phyloP scores from a whole-genome alignment of 331 rosid species.

The Telfairia occidentalis region DNA sequence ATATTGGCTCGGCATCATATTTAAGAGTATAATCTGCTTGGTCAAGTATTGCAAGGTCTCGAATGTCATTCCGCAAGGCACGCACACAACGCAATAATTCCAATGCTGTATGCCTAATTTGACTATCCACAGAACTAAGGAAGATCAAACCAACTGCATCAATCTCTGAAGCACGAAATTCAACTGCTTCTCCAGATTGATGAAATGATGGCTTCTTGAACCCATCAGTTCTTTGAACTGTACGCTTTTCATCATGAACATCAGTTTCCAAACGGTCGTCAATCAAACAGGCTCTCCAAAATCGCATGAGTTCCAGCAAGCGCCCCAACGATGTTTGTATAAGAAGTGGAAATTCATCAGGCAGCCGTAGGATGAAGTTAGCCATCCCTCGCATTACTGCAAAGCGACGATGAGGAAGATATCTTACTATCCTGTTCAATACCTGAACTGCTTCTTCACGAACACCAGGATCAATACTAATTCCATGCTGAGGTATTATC shows the following conservation, averaged over 20 bases:
- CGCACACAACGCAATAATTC: slow-evolving; percentile 96
- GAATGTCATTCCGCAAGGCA: slow-evolving; percentile 84
- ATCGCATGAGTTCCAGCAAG: slow-evolving; percentile 92
- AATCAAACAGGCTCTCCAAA: slow-evolving; percentile 92
- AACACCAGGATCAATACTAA: slow-evolving; percentile 99
- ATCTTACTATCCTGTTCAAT: slow-evolving; percentile 79
- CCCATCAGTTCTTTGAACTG: slow-evolving; percentile 46
- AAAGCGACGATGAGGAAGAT: slow-evolving; percentile 91
- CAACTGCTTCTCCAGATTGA: slow-evolving; percentile 60
- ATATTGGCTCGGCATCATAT: slow-evolving; percentile 90
- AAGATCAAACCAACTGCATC: slow-evolving; percentile 98
- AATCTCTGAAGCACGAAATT: slow-evolving; percentile 89
- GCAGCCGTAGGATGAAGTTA: slow-evolving; percentile 76
- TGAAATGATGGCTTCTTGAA: slow-evolving; percentile 67
- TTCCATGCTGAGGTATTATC: slow-evolving; percentile 99
- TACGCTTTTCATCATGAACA: slow-evolving; percentile 35
- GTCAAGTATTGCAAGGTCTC: slow-evolving; percentile 47
- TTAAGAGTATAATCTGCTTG: slow-evolving; percentile 54
- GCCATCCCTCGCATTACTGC: slow-evolving; percentile 98
- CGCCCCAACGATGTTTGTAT: slow-evolving; percentile 96
- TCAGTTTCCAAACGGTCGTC: slow-evolving; percentile 69
- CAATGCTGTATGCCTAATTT: slow-evolving; percentile 84
- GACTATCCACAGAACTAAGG: slow-evolving; percentile 96
- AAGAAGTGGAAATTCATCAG: slow-evolving; percentile 98
- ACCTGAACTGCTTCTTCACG: slow-evolving; percentile 99